Conservation (phyloP, 805 yeast species). For the Ogataea nitratoaversa region DNA sequence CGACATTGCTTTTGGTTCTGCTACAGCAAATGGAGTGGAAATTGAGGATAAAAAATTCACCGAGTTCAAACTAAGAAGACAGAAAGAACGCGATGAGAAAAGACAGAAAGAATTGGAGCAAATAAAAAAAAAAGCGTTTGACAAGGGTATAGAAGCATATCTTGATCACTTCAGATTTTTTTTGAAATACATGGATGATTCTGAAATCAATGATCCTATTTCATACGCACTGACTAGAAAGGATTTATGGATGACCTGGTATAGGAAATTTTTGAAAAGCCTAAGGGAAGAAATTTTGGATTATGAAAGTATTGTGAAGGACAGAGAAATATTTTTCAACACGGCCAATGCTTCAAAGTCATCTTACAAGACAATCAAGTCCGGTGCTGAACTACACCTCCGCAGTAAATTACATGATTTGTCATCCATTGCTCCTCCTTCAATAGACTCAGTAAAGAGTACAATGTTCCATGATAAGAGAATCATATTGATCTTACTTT, state of each 20-base stretch:
- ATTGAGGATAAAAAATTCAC: slow-evolving; percentile 12
- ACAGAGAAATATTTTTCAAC: slow-evolving; percentile 3
- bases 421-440: slow-evolving; percentile 15
- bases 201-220: slow-evolving; percentile 29
- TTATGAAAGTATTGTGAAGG: slow-evolving; percentile 10
- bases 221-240: slow-evolving; percentile 29
- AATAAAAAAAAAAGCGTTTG: slow-evolving; percentile 13
- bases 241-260: slow-evolving; percentile 29
- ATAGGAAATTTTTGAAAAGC: slow-evolving; percentile 17
- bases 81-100: slow-evolving; percentile 9
- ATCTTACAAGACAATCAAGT: slow-evolving; percentile 9
- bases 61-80: slow-evolving; percentile 10
- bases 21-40: slow-evolving; percentile 12
- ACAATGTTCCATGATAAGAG: slow-evolving; percentile 28
- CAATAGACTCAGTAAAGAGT: slow-evolving; percentile 14
- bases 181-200: slow-evolving; percentile 29
- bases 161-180: slow-evolving; percentile 29
- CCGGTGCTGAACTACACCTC: slow-evolving; percentile 11
- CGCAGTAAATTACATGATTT: slow-evolving; percentile 15
- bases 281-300: slow-evolving; percentile 16
- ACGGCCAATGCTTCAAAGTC: slow-evolving; percentile 1
- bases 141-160: slow-evolving; percentile 21
- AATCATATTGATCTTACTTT: slow-evolving; percentile 24
- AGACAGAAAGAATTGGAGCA: slow-evolving; percentile 11
- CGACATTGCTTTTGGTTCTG: slow-evolving; percentile 30